Evolutionary conservation across 78 protist species (phyloP), one percentile per base, ranked within the genome.

Genomic region (Parvularia atlantis): DNA sequence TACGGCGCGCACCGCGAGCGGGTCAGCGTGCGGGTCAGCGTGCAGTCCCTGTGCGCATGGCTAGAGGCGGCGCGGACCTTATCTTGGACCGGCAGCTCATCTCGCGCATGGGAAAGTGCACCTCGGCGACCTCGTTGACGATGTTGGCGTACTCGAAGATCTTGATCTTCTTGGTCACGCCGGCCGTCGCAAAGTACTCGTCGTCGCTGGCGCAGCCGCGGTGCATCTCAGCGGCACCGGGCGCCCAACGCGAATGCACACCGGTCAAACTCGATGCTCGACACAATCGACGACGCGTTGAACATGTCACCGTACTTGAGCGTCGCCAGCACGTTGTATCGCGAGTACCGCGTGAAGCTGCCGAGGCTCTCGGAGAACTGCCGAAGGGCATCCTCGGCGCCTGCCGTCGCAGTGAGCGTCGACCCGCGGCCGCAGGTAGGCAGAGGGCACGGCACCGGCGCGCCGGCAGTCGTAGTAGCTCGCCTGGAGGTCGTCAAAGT

Each of bases 181-280:
- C 89, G 11, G 89, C 84, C 0, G 89, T 80, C 28, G 89, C 85
- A 75, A 84, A 84, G 59, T 57, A 66, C 46, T 84, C 77, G 9
- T 80, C 83, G 33, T 84, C 89, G n/a, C n/a, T n/a, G n/a, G n/a
- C n/a, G n/a, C n/a, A n/a, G n/a, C n/a, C n/a, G n/a, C n/a, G n/a
- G n/a, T n/a, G n/a, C n/a, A n/a, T n/a, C n/a, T n/a, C n/a, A n/a
- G n/a, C n/a, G n/a, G n/a, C n/a, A n/a, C n/a, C n/a, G n/a, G n/a
- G n/a, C n/a, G n/a, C n/a, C n/a, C n/a, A n/a, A n/a, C n/a, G n/a
- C n/a, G n/a, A n/a, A n/a, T n/a, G n/a, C n/a, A n/a, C n/a, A n/a
- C 33, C 61, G 60, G 53, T 84, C 85, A 44, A 84, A 84, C 37
- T 84, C 89, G 16, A 84, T 84, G 52, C 67, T 62, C 11, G 70